Evolutionary conservation across 2,329 filamentous ascomycete species (phyloP), one percentile per base, ranked within the genome.

Genomic region (Claviceps sp.): DNA sequence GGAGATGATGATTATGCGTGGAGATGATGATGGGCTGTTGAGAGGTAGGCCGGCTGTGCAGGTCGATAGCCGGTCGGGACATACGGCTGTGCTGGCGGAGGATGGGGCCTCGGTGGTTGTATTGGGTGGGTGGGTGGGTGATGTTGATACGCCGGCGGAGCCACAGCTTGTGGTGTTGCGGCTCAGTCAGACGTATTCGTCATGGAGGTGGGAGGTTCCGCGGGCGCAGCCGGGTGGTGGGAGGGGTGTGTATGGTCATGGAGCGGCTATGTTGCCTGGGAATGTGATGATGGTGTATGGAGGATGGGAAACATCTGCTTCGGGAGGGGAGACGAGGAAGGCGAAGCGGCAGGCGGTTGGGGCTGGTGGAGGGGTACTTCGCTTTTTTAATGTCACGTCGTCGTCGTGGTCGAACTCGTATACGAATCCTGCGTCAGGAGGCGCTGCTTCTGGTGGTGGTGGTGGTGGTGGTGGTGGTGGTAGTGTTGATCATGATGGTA

Each of bases 41-140:
- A 11, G 26, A 29, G 26, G 29, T 34, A 4, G 29, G 9, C 8
- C 40, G 40, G 29, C 3, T 42, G 38, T 45, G 8, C 37, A 56
- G 1, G 74, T 94, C 6, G 86, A 95, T 57, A 88, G 88, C 39
- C 76, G 93, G 51, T 95, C 90, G 4, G 93, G 93, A 0, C 93
- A 98, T 62, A 90, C 87, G 0, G 83, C 91, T 1, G 78, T 95
- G 1, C 69, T 96, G 4, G 87, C 81, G 29, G 78, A 85, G 50
- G 88, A 95, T 61, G 90, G 90, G 0, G 78, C 72, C 26, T 80
- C 78, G n/a, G 72, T 97, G 8, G 71, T 95, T 42, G 71, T 98
- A 1, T 75, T 89, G 54, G 93, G 93, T 20, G 93, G 93, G 1
- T 98, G 93, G 93, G 88, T 96, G 4, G 91, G 90, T 3, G 82